Conservation (phyloP, 176 grass and related monocot species). For the Phragmites australis region DNA sequence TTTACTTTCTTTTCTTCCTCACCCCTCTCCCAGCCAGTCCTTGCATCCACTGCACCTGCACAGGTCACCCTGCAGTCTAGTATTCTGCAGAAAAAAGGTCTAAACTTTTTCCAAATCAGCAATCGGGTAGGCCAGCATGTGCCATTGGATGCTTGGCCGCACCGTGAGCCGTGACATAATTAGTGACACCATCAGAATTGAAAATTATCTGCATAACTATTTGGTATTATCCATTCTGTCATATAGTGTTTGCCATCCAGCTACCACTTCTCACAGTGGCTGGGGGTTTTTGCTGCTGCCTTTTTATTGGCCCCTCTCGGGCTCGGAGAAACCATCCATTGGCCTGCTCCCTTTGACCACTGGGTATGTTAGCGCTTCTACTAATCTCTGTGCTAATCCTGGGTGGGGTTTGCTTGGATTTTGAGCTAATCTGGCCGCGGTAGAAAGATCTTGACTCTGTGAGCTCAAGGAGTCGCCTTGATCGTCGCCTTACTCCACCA, state of each 20-base stretch:
- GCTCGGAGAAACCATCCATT: slow-evolving; percentile 26
- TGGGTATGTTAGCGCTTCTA: slow-evolving; percentile 33
- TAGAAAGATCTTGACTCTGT: neutral
- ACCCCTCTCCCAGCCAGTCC: neutral
- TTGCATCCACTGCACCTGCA: slow-evolving; percentile 12
- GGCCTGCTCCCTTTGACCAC: neutral
- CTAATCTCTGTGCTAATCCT: slow-evolving; percentile 16
- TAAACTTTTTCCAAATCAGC: neutral
- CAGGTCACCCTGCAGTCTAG: neutral
- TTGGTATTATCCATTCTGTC: slow-evolving; percentile 24
- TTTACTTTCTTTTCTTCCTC: neutral
- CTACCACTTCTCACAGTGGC: neutral
- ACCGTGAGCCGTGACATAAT: slow-evolving; percentile 23
- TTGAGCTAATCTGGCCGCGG: neutral
- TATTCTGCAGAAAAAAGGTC: neutral
- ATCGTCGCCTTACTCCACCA: neutral
- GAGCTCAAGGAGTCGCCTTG: neutral
- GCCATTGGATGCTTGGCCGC: slow-evolving; percentile 31
- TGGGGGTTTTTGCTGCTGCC: slow-evolving; percentile 19
- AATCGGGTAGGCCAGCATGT: slow-evolving; percentile 13
- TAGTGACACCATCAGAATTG: slow-evolving; percentile 20
- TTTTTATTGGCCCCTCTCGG: slow-evolving; percentile 51
- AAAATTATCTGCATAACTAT: neutral
- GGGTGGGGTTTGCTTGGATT: slow-evolving; percentile 16
- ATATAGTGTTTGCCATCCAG: neutral